Percentiles rank a stretch among this genome's conserved stretches.
Conservation (phyloP, 75 land plant species). For the Pinus taeda region DNA sequence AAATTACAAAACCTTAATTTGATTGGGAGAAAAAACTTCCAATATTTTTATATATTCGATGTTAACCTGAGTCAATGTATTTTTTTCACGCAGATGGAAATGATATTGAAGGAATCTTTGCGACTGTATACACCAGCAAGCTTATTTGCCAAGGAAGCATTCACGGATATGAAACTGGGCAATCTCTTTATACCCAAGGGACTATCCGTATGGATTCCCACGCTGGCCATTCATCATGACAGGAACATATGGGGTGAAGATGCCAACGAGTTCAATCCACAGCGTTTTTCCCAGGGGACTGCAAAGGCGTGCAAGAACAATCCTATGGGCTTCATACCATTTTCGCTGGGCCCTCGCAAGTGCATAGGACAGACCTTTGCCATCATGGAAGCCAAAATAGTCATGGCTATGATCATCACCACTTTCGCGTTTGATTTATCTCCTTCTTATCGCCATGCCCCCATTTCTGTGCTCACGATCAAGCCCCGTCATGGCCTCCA, state of each 20-base stretch:
- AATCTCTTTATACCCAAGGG: conserved; percentile 34
- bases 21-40: too few relatives aligned
- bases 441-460: conserved; percentile 56
- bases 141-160: conserved; percentile 36
- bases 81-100: conserved; percentile 45
- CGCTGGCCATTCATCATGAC: conserved; percentile 31
- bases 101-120: conserved; percentile 64
- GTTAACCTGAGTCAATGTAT: too few relatives aligned
- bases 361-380: conserved; percentile 70
- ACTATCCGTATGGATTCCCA: conserved; percentile 10
- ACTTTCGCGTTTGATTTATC: conserved; percentile 43
- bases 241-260: conserved; percentile 41
- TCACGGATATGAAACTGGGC: conserved; percentile 44
- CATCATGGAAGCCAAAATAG: conserved; percentile 53
- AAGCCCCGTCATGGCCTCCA: conserved; percentile 55
- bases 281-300: conserved; percentile 45
- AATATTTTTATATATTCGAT: too few relatives aligned
- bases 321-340: conserved; percentile 59
- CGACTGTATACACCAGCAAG: conserved; percentile 54
- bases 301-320: conserved; percentile 33
- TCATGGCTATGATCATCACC: conserved; percentile 54
- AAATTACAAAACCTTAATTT: too few relatives aligned
- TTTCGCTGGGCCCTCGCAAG: conserved; percentile 45
- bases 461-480: conserved; percentile 32
- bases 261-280: conserved; percentile 52